Base-by-base conservation (phyloP, 2,329 filamentous ascomycete genomes). In the Harringtonia aguacate region DNA sequence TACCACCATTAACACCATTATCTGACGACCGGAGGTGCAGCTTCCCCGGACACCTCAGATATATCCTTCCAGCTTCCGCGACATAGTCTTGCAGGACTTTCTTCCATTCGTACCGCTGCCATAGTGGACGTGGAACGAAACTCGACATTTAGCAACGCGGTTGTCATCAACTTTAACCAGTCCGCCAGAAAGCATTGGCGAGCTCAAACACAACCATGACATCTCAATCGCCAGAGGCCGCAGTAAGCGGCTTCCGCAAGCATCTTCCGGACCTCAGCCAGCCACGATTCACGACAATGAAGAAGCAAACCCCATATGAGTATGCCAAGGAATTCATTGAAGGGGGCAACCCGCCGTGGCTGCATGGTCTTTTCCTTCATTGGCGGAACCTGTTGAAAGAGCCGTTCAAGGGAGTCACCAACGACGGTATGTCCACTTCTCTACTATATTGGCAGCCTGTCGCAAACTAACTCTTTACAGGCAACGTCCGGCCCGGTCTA, bases 371-470 rank as follows among this genome's bases (percentile, higher is more conserved):
- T 20, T 80, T 76, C 46, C 56, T 67, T 48, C 73, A 79, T 55
- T 81, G 78, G 77, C 57, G 65, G 39, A 63, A 70, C 29, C 57
- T 81, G 9, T 62, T 79, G 22, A 63, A 76, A 44, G 81, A 86
- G 60, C 82, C 84, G 0, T 87, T 77, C 58, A 78, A 74, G 54
- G 84, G 84, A 21, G 66, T 88, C 18, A 86, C 84, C 0, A 77
- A 61, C 12, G 79, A 87, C 50, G 84, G 82, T 70, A 61, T 24
- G 61, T 50, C 21, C 15, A 18, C 12, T 2, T 31, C 12, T 33
- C n/a, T 17, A 2, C 14, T 24, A n/a, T 24, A 9, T 17, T 3
- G 12, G 3, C 18, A 17, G 4, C 10, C 14, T 29, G 30, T 39
- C 5, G 22, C 21, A 27, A 4, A 44, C 36, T 40, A 17, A 40